Percentiles rank a stretch among this genome's conserved stretches.
Conservation (phyloP, 2,329 filamentous ascomycete species). For the Aspergillaceae sp. region DNA sequence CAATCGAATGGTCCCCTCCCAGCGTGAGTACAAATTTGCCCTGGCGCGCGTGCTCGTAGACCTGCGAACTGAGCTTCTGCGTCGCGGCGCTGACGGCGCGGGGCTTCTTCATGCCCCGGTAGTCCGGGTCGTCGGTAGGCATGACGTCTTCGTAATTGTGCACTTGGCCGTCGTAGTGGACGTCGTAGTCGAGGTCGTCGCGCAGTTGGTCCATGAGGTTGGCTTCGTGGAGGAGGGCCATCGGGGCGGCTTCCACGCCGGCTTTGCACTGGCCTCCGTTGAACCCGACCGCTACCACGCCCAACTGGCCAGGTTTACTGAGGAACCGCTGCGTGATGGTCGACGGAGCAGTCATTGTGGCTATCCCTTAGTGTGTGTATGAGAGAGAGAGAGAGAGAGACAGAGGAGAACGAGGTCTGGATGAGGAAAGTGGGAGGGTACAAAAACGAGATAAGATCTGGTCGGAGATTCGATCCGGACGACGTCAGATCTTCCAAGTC, state of each 20-base stretch:
- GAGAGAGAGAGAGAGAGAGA: background rate
- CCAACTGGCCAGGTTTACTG: slow-evolving; percentile 66
- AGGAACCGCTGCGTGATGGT: slow-evolving; percentile 67
- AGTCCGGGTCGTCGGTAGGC: slow-evolving; percentile 53
- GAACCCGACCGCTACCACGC: slow-evolving; percentile 90
- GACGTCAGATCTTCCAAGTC: background rate
- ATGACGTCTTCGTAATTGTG: slow-evolving; percentile 72
- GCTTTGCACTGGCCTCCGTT: slow-evolving; percentile 91
- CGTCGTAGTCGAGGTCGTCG: slow-evolving; percentile 78
- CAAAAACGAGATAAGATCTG: slow-evolving; percentile 12
- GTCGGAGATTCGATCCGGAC: slow-evolving; percentile 7
- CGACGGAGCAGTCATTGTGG: slow-evolving; percentile 47
- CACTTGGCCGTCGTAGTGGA: slow-evolving; percentile 73
- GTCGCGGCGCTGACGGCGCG: slow-evolving; percentile 79
- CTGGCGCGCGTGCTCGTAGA: slow-evolving; percentile 74
- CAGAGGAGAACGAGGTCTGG: background rate
- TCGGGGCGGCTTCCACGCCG: slow-evolving; percentile 84
- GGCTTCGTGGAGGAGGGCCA: slow-evolving; percentile 69
- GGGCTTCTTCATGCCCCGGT: slow-evolving; percentile 92
- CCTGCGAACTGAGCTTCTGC: slow-evolving; percentile 66
- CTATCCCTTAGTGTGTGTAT: background rate
- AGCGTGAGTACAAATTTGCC: slow-evolving; percentile 87
- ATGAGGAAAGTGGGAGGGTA: slow-evolving; percentile 1
- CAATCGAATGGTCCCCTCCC: slow-evolving; percentile 92
- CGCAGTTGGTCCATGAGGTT: slow-evolving; percentile 77